Conservation (phyloP, 768 basidiomycete genomes). For the Cystobasidium ongulense region DNA sequence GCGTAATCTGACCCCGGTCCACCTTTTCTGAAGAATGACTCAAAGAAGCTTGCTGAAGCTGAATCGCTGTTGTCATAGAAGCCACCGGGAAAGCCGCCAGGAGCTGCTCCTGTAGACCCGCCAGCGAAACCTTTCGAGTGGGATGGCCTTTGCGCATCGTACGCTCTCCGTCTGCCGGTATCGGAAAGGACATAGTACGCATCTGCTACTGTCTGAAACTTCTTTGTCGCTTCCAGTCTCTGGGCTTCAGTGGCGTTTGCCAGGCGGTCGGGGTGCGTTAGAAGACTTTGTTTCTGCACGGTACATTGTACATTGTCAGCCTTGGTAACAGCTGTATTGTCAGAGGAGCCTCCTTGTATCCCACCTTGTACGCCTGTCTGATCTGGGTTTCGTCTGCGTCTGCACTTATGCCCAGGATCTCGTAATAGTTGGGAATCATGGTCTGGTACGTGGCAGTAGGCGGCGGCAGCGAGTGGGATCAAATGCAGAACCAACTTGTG, state of each 20-base stretch:
- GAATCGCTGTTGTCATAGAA: conserved; percentile 11
- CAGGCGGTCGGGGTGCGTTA: conserved; percentile 17
- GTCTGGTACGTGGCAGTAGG: background rate
- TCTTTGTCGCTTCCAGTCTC: conserved; percentile 12
- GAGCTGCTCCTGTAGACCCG: background rate
- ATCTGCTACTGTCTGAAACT: conserved; percentile 30
- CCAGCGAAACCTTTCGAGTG: background rate
- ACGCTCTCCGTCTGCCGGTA: conserved; percentile 5
- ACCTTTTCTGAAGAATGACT: background rate
- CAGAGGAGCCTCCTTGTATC: background rate
- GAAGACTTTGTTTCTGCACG: conserved; percentile 21
- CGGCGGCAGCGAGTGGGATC: background rate
- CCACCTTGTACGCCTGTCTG: conserved; percentile 29
- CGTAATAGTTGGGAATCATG: conserved; percentile 26
- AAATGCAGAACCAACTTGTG: background rate
- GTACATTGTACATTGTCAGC: background rate
- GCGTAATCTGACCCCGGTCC: conserved; percentile 2
- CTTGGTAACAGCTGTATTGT: background rate
- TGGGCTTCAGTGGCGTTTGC: conserved; percentile 28
- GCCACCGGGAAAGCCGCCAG: conserved; percentile 5
- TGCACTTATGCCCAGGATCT: background rate
- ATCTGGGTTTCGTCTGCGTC: conserved; percentile 8
- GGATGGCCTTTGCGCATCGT: conserved; percentile 28
- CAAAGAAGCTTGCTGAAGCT: conserved; percentile 4
- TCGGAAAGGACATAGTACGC: conserved; percentile 32